phyloP scores from a whole-genome alignment of 768 basidiomycete species.

The Mycena olivaceomarginata region DNA sequence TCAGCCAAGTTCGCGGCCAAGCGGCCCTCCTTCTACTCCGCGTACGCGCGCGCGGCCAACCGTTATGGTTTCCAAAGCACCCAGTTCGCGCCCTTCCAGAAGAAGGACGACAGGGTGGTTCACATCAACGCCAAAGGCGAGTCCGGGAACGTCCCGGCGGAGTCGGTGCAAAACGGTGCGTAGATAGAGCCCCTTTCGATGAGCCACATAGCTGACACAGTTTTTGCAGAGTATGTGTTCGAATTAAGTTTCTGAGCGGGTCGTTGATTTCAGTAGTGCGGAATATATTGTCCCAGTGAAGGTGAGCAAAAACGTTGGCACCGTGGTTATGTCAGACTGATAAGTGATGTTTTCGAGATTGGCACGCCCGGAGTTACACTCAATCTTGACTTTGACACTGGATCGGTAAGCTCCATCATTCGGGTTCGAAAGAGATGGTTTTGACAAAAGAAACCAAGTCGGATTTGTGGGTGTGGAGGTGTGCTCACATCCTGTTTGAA shows the following conservation, averaged over 20 bases:
- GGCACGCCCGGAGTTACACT: slow-evolving; percentile 62
- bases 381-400: slow-evolving; percentile 56
- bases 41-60: slow-evolving; percentile 43
- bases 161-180: slow-evolving; percentile 49
- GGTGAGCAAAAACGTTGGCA: slow-evolving; percentile 35
- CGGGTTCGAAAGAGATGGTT: neutral
- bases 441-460: slow-evolving; percentile 5
- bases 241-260: neutral
- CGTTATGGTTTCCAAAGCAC: slow-evolving; percentile 42
- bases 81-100: slow-evolving; percentile 44
- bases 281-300: slow-evolving; percentile 63
- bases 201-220: neutral
- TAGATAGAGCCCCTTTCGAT: neutral
- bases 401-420: slow-evolving; percentile 11
- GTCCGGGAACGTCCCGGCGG: slow-evolving; percentile 51
- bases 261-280: slow-evolving; percentile 46
- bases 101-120: slow-evolving; percentile 41
- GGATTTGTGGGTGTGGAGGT: slow-evolving; percentile 45
- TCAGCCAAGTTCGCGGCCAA: slow-evolving; percentile 34
- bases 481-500: slow-evolving; percentile 15
- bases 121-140: slow-evolving; percentile 41
- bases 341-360: slow-evolving; percentile 15
- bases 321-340: neutral
- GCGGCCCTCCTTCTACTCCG: slow-evolving; percentile 37
- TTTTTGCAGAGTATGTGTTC: slow-evolving; percentile 34